A percentile compares a stretch with the other conserved stretches of the same genome.
Conservation (phyloP, 1,284 basidiomycete species). For the Stereum hirsutum region DNA sequence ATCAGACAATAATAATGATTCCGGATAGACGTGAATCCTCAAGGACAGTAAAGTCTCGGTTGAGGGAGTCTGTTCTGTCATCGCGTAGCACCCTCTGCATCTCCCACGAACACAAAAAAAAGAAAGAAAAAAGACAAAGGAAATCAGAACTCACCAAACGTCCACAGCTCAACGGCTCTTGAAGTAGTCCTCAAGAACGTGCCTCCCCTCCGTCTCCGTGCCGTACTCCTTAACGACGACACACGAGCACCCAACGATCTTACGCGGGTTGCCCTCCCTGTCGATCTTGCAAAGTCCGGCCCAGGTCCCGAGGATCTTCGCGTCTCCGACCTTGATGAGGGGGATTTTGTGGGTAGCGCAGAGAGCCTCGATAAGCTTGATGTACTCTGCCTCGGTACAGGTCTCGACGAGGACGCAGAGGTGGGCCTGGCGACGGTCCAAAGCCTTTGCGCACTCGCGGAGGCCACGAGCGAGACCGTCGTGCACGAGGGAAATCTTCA, state of each 20-base stretch:
- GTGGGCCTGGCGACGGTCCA: constrained; percentile 98
- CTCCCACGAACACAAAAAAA: constrained; percentile 9
- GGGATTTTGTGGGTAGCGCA: constrained; percentile 99
- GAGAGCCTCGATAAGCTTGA: constrained; percentile 99
- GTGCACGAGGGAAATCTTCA: constrained; percentile 95
- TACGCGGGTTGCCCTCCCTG: constrained; percentile 96
- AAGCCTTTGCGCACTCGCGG: constrained; percentile 95
- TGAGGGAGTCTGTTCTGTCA: constrained; percentile 85
- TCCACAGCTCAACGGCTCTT: constrained; percentile 85
- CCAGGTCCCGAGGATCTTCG: constrained; percentile 97
- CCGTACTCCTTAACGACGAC: constrained; percentile 99
- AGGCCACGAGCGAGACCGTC: constrained; percentile 98
- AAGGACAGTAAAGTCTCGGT: constrained; percentile 56
- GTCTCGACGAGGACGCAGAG: constrained; percentile 99
- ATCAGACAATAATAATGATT: constrained; percentile 77
- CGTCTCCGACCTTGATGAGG: constrained; percentile 97
- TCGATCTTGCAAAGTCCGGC: constrained; percentile 99
- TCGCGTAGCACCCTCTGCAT: too few species aligned
- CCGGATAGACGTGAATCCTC: constrained; percentile 76
- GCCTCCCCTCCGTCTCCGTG: constrained; percentile 90
- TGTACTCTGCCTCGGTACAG: constrained; percentile 98
- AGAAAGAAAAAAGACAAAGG: constrained; percentile 6
- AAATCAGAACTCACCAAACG: constrained; percentile 23
- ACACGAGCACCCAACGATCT: constrained; percentile 93
- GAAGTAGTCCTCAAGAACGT: constrained; percentile 96